Base-by-base conservation (phyloP, 2,329 filamentous ascomycete genomes). In the Metarhizium anisopliae region DNA sequence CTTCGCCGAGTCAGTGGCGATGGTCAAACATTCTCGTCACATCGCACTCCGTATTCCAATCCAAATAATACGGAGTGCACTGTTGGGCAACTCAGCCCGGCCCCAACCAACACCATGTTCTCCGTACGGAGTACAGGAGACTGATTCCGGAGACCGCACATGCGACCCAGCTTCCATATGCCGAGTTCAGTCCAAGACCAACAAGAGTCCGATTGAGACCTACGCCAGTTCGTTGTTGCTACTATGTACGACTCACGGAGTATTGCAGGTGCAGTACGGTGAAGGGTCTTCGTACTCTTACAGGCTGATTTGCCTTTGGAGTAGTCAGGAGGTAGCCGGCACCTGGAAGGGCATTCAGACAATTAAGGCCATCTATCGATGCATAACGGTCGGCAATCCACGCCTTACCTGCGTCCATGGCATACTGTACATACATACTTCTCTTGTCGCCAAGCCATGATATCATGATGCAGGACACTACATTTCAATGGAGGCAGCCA, bases 391-490 rank as follows among this genome's bases (percentile, higher is more conserved):
- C 50, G 6, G 32, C 50, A 10, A 8, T 30, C 32, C 50, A 51
- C n/a, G 50, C 16, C 29, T 25, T 25, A 4, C 25, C 25, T 25
- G 25, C 25, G 4, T 4, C 25, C 25, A 25, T 25, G 25, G 25
- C 25, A 25, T 25, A 25, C 25, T 25, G 25, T 25, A 25, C 4
- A 4, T 25, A 25, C 18, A 30, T 4, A 11, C 50, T 36, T 25
- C 30, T 6, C 29, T 25, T n/a, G 50, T 20, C 32, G 50, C 30
- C 32, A 38, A 40, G 53, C 56, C 59, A 67, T 69, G 67, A 69
- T 68, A 69, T 69, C 67, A 69, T 68, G 57, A 51, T 58, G 67
- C 66, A 66, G 59, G 38, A 61, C 45, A 43, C 14, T 29, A 16
- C 25, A 20, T 20, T 20, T 14, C 40, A 45, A 36, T 47, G 32